phyloP scores from a whole-genome alignment of 768 basidiomycete genomes.

The Rhodotorula diobovata region DNA sequence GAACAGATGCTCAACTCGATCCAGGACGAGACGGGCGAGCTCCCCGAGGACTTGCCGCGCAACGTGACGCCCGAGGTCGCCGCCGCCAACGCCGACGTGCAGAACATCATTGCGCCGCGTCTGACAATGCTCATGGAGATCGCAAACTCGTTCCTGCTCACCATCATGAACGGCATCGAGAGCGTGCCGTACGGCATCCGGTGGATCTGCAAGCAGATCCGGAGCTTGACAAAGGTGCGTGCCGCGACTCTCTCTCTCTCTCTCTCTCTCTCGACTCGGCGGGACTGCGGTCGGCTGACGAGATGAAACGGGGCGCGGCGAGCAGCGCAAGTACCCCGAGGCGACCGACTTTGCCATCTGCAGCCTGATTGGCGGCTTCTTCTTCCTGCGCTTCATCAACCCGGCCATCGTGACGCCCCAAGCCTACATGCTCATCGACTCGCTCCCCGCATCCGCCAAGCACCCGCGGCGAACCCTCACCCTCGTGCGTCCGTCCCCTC shows the following conservation, averaged over 20 bases:
- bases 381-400: conserved; percentile 99
- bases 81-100: conserved; percentile 87
- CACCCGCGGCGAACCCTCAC: conserved; percentile 95
- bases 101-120: conserved; percentile 94
- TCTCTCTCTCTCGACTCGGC: too few species aligned
- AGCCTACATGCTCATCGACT: conserved; percentile 98
- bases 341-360: conserved; percentile 98
- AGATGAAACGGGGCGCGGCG: too few species aligned
- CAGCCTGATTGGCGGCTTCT: conserved; percentile 97
- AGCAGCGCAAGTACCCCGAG: conserved; percentile 94
- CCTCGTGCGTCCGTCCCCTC: conserved; percentile 53
- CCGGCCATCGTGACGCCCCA: conserved; percentile 98
- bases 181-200: conserved; percentile 98
- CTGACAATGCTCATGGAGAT: conserved; percentile 99
- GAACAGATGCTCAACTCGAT: conserved; percentile 99
- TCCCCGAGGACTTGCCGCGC: conserved; percentile 84
- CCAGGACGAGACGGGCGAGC: conserved; percentile 88
- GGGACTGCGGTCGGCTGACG: background rate
- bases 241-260: conserved; percentile 41
- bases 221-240: conserved; percentile 83
- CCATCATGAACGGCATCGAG: conserved; percentile 97
- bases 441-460: conserved; percentile 76
- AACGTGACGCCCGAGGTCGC: conserved; percentile 94
- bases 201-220: conserved; percentile 99
- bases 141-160: conserved; percentile 91